phyloP scores from a whole-genome alignment of 225 moss, liverwort and hornwort species.

The Sphagnum contortum region DNA sequence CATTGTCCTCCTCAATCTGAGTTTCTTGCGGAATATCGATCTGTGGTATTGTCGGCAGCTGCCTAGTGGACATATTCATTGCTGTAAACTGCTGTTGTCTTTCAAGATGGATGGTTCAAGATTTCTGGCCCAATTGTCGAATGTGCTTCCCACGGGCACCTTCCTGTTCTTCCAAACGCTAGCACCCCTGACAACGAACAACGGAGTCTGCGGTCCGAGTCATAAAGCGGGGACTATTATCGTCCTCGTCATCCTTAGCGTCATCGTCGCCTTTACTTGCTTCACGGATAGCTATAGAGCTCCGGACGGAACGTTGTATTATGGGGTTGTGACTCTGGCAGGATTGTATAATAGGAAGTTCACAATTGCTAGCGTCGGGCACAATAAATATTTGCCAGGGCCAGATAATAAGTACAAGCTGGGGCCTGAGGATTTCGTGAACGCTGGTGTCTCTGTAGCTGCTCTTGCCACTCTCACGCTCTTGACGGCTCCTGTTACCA shows the following conservation, averaged over 20 bases:
- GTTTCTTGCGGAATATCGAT: no score
- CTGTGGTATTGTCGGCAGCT: no score
- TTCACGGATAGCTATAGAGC: no score
- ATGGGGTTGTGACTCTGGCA: slow-evolving; percentile 1
- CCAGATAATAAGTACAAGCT: neutral
- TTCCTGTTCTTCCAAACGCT: slow-evolving; percentile 8
- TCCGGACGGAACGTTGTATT: slow-evolving; percentile 8
- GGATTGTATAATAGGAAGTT: slow-evolving; percentile 6
- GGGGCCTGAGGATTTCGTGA: slow-evolving; percentile 3
- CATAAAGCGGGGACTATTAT: slow-evolving; percentile 1
- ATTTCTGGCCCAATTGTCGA: no score
- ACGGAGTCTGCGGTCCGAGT: neutral
- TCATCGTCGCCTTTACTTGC: no score
- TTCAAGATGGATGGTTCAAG: no score
- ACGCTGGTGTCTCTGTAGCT: neutral
- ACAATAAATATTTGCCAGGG: neutral
- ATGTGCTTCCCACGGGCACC: no score
- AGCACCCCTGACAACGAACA: slow-evolving; percentile 3
- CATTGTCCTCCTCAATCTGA: no score
- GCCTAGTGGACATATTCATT: no score
- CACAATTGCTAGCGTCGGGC: neutral
- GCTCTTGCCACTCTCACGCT: slow-evolving; percentile 6
- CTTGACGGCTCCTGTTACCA: slow-evolving; percentile 5
- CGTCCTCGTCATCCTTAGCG: slow-evolving; percentile 2
- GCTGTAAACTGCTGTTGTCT: no score